Percentiles rank a stretch among this genome's conserved stretches.
These are phyloP conservation scores for Mrakia gelida DNA, from an alignment of 768 basidiomycete species.

Conservation along the genomic window DNA sequence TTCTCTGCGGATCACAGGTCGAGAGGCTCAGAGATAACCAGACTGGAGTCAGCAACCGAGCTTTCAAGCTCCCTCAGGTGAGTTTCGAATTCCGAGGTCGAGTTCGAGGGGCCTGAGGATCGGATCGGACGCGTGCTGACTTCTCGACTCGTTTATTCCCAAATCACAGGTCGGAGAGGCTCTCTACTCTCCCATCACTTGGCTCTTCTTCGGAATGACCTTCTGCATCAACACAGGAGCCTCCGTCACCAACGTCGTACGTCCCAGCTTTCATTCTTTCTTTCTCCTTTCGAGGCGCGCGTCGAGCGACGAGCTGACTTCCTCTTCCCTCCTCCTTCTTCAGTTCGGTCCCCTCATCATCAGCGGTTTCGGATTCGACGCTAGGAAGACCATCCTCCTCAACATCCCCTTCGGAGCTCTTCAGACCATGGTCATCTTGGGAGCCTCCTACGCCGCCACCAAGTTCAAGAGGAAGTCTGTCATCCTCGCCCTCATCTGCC, in stretches of 20 bases:
- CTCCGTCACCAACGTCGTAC: conserved; percentile 34
- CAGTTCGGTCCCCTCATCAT: conserved; percentile 52
- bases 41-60: conserved; percentile 5
- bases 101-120: too few relatives aligned
- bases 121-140: too few relatives aligned
- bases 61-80: conserved; percentile 29
- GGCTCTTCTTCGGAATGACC: conserved; percentile 33
- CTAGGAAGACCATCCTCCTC: conserved; percentile 51
- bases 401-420: conserved; percentile 46
- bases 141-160: too few relatives aligned
- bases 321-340: neutral
- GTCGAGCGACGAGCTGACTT: neutral
- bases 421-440: conserved; percentile 47
- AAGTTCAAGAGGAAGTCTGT: conserved; percentile 49
- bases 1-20: conserved; percentile 1
- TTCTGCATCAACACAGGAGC: conserved; percentile 33
- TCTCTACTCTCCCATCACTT: conserved; percentile 26
- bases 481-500: conserved; percentile 43
- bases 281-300: neutral
- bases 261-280: conserved; percentile 37
- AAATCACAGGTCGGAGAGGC: conserved; percentile 33
- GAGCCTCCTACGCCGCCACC: conserved; percentile 35
- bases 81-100: too few relatives aligned
- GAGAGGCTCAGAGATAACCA: conserved; percentile 38
- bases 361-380: conserved; percentile 49